Evolutionary conservation across 345 rosid genomes (phyloP), one percentile per base, ranked within the genome.

Genomic region (Linum trigynum): DNA sequence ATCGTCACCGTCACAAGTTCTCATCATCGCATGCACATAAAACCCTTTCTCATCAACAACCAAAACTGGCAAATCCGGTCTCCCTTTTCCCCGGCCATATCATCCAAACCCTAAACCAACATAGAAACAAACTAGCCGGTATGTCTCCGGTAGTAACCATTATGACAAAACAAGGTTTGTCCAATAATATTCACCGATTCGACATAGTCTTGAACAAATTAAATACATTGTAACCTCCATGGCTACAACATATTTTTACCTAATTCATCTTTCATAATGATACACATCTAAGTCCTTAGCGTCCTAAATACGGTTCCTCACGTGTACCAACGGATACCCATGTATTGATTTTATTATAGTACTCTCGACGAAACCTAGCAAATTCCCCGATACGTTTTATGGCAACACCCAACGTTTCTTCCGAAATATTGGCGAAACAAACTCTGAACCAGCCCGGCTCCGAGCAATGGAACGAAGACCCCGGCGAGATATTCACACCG

Each of bases 401-500:
- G 8, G 65, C 65, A 5, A 62, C 65, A 62, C 17, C 45, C 2
- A 75, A 42, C 11, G 69, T 60, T 16, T 71, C 75, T 64, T 71
- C 72, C 1, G 75, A 75, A n/a, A 75, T 55, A 53, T 75, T 75
- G 1, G 78, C 78, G 14, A 75, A 75, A 63, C 78, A 75, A 14
- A 75, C 17, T 36, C 78, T 41, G 50, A 75, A 75, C 78, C 78
- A 75, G 0, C 78, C 78, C 12, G 78, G 75, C 59, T 75, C 78
- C 2, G 50, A 42, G 63, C 78, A 75, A 23, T 75, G 78, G 48
- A 66, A 75, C 4, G 78, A 75, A 1, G 75, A 75, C 5, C 78
- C 75, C 1, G 74, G 62, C n/a, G 74, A 67, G 37, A 75, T 70
- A 42, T 70, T 75, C 5, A 75, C 35, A n/a, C 69, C 64, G 42